Base-by-base conservation (phyloP, 2,329 filamentous ascomycete species). In the Colletotrichum orbiculare region DNA sequence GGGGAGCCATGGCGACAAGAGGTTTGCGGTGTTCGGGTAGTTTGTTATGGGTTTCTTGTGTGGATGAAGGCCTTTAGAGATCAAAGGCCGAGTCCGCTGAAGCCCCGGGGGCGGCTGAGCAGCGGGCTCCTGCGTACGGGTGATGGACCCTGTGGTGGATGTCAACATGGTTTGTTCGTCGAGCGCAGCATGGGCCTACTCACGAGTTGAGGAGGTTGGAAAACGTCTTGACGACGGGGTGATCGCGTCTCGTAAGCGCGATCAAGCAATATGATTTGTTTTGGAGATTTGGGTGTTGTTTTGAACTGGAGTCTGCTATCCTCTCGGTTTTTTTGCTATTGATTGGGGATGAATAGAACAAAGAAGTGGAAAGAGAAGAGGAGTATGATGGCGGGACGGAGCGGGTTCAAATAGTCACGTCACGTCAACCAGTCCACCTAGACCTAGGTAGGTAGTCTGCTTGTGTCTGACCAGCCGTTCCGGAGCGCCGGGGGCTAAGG, bases 201-300 rank as follows among this genome's bases (percentile, higher is more conserved):
- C 87, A 97, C 94, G 94, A 97, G 88, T 96, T 96, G 73, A 97
- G 91, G 75, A 96, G 91, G 84, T 97, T 97, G 86, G 94, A 95
- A 91, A 97, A 97, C 94, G 93, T 97, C 84, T 92, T 97, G 93
- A 87, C 91, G 90, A 81, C 79, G 75, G 76, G 69, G 80, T 82
- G 89, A 91, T 82, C 88, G 89, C 85, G 74, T 79, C 82, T 78
- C 79, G 72, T 67, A 70, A 81, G 82, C 84, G 86, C 85, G 86
- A 86, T 86, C 85, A 71, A 75, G 69, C 70, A 37, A 34, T 54
- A 45, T 39, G 43, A 53, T 64, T 39, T 59, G 25, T 39, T 57
- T 66, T 53, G 56, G 17, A 46, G 58, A 33, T 38, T 6, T 42
- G 48, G n/a, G 57, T 43, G 33, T 13, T 35, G 42, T 49, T 54